phyloP scores from a whole-genome alignment of 768 basidiomycete species.

The Tubosaeta brunneosetosa region DNA sequence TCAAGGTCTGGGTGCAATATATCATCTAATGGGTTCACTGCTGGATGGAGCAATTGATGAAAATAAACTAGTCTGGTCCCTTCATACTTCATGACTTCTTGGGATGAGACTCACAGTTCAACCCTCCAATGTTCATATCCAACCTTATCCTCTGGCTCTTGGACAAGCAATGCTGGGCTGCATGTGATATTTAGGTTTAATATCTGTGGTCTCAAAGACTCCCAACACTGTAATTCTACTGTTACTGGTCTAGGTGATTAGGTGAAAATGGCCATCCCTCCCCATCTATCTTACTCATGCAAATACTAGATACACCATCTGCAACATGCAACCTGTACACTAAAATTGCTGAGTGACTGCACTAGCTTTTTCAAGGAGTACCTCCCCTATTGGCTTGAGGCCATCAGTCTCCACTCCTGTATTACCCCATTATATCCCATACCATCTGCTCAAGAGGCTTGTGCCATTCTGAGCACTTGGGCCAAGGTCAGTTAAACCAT shows the following conservation, averaged over 20 bases:
- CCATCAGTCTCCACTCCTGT: neutral
- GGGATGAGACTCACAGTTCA: neutral
- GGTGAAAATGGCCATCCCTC: neutral
- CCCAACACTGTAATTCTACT: neutral
- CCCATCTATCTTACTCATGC: neutral
- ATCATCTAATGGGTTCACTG: too few species aligned
- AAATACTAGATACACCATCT: neutral
- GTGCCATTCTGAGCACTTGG: neutral
- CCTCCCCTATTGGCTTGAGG: neutral
- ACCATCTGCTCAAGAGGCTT: neutral
- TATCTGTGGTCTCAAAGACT: neutral
- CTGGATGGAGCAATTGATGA: too few species aligned
- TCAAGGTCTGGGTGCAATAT: too few species aligned
- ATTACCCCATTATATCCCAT: neutral
- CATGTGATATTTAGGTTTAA: neutral
- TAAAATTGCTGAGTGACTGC: neutral
- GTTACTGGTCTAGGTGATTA: neutral
- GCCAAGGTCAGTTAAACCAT: neutral
- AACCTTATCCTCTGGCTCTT: neutral
- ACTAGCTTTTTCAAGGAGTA: neutral
- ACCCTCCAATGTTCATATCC: neutral
- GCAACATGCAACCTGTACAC: neutral
- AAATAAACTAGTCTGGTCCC: too few species aligned
- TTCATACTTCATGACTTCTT: too few species aligned
- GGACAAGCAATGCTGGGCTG: neutral